These are phyloP conservation scores for Collybiopsis confluens DNA, from an alignment of 768 basidiomycete species.

Conservation along the genomic window DNA sequence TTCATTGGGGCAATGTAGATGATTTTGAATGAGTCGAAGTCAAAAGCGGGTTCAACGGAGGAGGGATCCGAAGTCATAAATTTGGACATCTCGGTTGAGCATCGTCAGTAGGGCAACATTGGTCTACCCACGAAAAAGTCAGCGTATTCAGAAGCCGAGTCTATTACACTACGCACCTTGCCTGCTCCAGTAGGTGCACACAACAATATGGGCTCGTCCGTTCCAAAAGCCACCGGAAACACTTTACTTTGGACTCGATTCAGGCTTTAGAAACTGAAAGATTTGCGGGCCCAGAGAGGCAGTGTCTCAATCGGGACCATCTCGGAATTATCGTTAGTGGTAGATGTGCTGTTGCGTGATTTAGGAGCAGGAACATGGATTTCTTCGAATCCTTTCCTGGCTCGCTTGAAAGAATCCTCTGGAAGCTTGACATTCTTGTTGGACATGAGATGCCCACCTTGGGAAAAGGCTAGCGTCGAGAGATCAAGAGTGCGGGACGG, in stretches of 20 bases:
- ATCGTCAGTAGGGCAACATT: constrained; percentile 97
- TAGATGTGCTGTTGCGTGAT: constrained; percentile 35
- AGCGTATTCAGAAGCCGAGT: constrained; percentile 1
- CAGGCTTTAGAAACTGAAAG: constrained; percentile 79
- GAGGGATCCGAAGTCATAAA: constrained; percentile 83
- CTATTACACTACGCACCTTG: constrained; percentile 58
- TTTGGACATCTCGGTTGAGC: constrained; percentile 84
- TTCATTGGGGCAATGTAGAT: constrained; percentile 99
- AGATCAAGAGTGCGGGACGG: constrained; percentile 86
- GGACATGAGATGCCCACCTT: constrained; percentile 96
- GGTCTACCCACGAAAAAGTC: constrained; percentile 51
- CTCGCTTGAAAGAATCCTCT: constrained; percentile 95
- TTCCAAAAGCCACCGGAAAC: constrained; percentile 89
- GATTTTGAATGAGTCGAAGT: constrained; percentile 88
- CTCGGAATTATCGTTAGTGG: constrained; percentile 53
- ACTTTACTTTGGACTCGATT: constrained; percentile 94
- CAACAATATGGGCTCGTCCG: constrained; percentile 90
- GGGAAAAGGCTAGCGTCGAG: constrained; percentile 92
- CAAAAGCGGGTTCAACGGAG: constrained; percentile 29
- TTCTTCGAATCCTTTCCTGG: constrained; percentile 96
- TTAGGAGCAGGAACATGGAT: constrained; percentile 96
- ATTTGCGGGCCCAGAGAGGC: constrained; percentile 83
- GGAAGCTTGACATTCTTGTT: constrained; percentile 99
- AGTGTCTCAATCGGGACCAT: constrained; percentile 67
- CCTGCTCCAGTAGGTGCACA: constrained; percentile 99